Base-by-base conservation (phyloP, 371 early-diverging fungal genomes). In the Capillidium rhysosporum region DNA sequence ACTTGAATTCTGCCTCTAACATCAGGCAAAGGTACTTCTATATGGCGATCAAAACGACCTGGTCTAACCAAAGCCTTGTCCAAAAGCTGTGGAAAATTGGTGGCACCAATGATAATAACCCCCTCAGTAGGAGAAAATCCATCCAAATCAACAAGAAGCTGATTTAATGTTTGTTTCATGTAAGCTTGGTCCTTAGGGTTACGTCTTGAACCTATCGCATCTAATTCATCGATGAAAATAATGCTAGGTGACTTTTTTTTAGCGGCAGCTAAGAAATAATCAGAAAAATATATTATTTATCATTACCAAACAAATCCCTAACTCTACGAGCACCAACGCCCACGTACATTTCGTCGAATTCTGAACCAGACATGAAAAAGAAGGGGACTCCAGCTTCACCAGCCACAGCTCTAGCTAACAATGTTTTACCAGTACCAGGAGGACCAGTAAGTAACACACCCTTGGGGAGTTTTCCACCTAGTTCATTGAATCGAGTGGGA, bases 191-290 rank as follows among this genome's bases (percentile, higher is more conserved):
- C 97, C 61, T 86, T 88, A 43, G 86, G 81, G 59, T 81, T 89
- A 47, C 97, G 80, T 63, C 91, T 95, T 48, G 91, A 84, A 20
- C 98, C 99, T 59, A 99, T 95, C 1, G 99, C 95, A 69, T 95
- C 98, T 54, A 95, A 75, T 70, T 91, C 99, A 67, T 99, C 99
- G 63, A 99, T 98, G 68, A 99, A 99, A 14, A 99, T 87, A 57
- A 99, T 98, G 63, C 93, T 90, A 3, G 99, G 99, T 16, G 93
- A 84, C 48, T 86, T 80, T 31, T 84, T 74, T 59, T 91, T 85
- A 2, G 99, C 99, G 24, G 89, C 88, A 29, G 95, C 84, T 34
- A 34, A 34, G 12, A 12, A 4, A 7, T 34, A 12, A 34, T 34
- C 12, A 34, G 34, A 7, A 34, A 12, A 34, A 4, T 12, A 7